These are phyloP conservation scores for Aspergillus bridgeri DNA, from an alignment of 495 filamentous ascomycete species.

Conservation along the genomic window DNA sequence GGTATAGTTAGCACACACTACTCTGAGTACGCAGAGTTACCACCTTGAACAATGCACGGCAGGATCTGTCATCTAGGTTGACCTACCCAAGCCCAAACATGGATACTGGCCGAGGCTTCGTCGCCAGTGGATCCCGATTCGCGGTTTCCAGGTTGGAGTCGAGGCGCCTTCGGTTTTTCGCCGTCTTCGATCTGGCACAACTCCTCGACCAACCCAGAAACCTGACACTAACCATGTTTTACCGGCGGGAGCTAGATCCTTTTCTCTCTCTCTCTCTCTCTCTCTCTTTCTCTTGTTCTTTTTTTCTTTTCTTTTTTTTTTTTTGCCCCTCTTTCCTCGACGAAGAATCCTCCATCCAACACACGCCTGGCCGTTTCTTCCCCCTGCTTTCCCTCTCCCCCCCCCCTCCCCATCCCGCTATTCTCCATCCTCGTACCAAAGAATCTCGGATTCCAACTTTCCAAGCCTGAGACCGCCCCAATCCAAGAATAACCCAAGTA, in stretches of 20 bases:
- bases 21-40: not conserved
- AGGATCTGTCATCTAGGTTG: conserved; percentile 17
- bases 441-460: no score
- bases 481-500: not conserved
- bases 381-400: not conserved
- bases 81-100: not conserved
- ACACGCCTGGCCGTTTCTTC: not conserved
- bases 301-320: not conserved
- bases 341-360: not conserved
- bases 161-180: conserved; percentile 8
- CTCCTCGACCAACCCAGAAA: conserved; percentile 3
- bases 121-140: conserved; percentile 5
- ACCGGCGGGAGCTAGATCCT: conserved; percentile 11
- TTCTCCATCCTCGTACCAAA: not conserved
- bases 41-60: conserved; percentile 9
- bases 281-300: not conserved
- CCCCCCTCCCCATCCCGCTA: not conserved
- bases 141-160: conserved; percentile 2
- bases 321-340: not conserved
- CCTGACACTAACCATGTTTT: conserved; percentile 9
- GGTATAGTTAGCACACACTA: not conserved
- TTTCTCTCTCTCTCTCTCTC: not conserved
- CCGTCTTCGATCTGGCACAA: conserved; percentile 9
- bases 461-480: not conserved
- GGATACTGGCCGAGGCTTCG: not conserved